Percentiles rank a stretch among this genome's conserved stretches.
These are phyloP conservation scores for Dianthus caryophyllus DNA, from an alignment of 148 eudicot species.

Conservation along the genomic window DNA sequence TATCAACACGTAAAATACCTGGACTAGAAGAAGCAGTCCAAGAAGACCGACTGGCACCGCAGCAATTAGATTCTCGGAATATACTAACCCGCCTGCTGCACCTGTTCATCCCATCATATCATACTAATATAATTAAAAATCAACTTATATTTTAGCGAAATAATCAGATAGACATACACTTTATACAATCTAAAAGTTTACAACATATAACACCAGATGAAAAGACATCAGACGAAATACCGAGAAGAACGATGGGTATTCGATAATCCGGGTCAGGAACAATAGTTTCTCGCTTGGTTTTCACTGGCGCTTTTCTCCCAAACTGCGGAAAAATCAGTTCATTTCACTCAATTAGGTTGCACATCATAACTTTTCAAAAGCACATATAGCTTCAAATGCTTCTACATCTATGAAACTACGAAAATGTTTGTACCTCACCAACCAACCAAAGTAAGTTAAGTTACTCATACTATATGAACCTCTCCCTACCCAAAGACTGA, in stretches of 20 bases:
- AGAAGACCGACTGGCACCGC: slow-evolving; percentile 92
- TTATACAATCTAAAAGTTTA: not conserved
- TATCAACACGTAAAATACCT: slow-evolving; percentile 42
- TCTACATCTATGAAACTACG: not conserved
- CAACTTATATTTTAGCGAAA: not conserved
- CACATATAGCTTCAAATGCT: not conserved
- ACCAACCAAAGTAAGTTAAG: no score
- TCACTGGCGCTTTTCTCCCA: slow-evolving; percentile 44
- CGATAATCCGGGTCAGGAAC: slow-evolving; percentile 90
- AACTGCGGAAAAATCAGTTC: slow-evolving; percentile 35
- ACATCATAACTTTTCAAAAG: not conserved
- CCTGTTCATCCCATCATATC: slow-evolving; percentile 42
- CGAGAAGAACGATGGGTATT: slow-evolving; percentile 74
- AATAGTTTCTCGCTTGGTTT: slow-evolving; percentile 62
- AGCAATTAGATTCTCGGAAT: slow-evolving; percentile 62
- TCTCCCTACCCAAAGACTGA: no score
- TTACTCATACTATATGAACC: not conserved
- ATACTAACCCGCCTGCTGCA: slow-evolving; percentile 66
- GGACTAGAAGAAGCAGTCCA: slow-evolving; percentile 77
- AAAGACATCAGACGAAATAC: slow-evolving; percentile 29
- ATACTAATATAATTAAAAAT: slow-evolving; percentile 10
- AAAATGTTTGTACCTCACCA: no score
- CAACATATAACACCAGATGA: not conserved
- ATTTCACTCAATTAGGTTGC: slow-evolving; percentile 4
- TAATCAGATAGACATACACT: not conserved